Evolutionary conservation across 2,329 filamentous ascomycete genomes (phyloP), one percentile per base, ranked within the genome.

Genomic region (Calonectria hongkongensis): DNA sequence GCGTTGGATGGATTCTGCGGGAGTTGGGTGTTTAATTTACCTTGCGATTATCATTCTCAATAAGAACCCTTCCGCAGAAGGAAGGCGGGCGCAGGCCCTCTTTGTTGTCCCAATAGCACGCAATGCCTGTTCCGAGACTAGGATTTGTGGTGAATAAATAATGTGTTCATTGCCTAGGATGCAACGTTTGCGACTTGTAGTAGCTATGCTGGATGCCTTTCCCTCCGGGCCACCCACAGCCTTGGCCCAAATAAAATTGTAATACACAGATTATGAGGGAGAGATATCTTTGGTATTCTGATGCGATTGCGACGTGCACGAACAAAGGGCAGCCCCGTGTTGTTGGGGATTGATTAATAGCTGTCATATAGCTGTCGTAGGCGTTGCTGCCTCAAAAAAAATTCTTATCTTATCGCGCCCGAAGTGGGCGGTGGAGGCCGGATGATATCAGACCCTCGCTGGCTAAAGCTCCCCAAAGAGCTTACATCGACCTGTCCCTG

Each of bases 401-500:
- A 30, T 63, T 16, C 74, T 79, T 79, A 79, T 79, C 77, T 79
- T 79, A 79, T 79, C 77, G 77, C 28, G 25, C 68, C 62, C 50
- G 62, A 70, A 41, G 68, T 70, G 68, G 68, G 68, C 68, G 43
- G 58, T 62, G 74, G 63, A 68, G 50, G 65, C 66, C 51, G 68
- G 66, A 79, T 79, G 76, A 79, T 79, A 79, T 79, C 75, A 79
- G 78, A 76, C 68, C 33, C 33, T 64, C 41, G 58, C 50, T 76
- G 73, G 69, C 64, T 64, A 63, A 67, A 68, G 72, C 72, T 72
- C 60, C 56, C 21, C 45, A 58, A 41, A 50, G 56, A 68, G 64
- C 68, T 66, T 54, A 54, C n/a, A 72, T 21, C 72, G 76, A 68
- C 48, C 68, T 50, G 63, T 54, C 68, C 66, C 58, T 73, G 54